These are phyloP conservation scores for Panus rudis DNA, from an alignment of 768 basidiomycete genomes.

Conservation along the genomic window DNA sequence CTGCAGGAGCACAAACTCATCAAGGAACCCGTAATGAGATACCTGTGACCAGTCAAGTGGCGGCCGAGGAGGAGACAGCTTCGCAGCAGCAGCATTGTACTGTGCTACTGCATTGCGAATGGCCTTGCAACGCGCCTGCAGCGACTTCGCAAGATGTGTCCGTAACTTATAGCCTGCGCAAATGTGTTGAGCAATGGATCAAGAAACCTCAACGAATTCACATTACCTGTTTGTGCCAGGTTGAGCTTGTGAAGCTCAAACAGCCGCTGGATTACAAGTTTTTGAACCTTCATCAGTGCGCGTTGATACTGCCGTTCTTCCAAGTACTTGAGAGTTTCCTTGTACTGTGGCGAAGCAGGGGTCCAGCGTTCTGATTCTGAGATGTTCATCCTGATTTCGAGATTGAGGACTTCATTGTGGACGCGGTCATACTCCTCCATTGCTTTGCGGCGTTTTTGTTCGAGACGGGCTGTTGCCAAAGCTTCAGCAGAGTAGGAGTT, in stretches of 20 bases:
- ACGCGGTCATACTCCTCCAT: conserved; percentile 13
- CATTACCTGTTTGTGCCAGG: conserved; percentile 28
- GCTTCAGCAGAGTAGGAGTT: conserved; percentile 5
- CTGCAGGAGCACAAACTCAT: conserved; percentile 24
- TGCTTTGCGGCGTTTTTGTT: conserved; percentile 18
- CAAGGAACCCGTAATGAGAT: conserved; percentile 22
- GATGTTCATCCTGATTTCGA: conserved; percentile 20
- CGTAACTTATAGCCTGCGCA: conserved; percentile 24
- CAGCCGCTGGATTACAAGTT: conserved; percentile 27
- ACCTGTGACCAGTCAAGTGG: conserved; percentile 21
- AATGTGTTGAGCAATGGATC: background rate
- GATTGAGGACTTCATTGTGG: conserved; percentile 10
- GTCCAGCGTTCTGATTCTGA: conserved; percentile 17
- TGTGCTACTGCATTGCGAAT: conserved; percentile 20
- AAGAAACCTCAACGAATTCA: background rate
- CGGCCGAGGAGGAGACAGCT: conserved; percentile 17
- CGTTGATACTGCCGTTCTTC: conserved; percentile 17
- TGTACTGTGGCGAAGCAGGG: conserved; percentile 19
- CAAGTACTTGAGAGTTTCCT: conserved; percentile 10
- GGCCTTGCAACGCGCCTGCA: conserved; percentile 20
- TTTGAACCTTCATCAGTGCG: conserved; percentile 27
- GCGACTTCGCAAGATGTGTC: conserved; percentile 24
- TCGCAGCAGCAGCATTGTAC: conserved; percentile 24
- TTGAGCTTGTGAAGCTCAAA: conserved; percentile 35
- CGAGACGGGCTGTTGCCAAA: conserved; percentile 17